Evolutionary conservation across 1,284 basidiomycete genomes (phyloP).

Genomic region (Singerocomus inundabilis): DNA sequence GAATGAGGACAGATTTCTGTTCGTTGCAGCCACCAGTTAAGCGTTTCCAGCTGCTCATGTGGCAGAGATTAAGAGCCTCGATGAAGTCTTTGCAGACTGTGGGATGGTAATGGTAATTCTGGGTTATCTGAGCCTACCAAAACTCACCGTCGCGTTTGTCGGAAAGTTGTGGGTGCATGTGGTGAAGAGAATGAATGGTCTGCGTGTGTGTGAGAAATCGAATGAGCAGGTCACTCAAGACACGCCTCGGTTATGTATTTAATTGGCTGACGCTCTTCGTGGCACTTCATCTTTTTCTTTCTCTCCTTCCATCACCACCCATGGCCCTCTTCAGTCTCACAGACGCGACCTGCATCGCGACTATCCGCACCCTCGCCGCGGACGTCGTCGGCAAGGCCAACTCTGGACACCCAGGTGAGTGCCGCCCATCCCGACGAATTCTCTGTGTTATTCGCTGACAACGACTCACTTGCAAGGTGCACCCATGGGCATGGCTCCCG

Average conservation of each 20-base stretch:
- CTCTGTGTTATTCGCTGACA: slow-evolving; percentile 6
- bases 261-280: slow-evolving; percentile 2
- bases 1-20: slow-evolving; percentile 67
- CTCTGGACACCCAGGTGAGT: slow-evolving; percentile 84
- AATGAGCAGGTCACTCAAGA: not conserved
- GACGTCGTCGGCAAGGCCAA: slow-evolving; percentile 81
- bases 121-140: not conserved
- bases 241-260: slow-evolving; percentile 9
- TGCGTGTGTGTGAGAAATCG: slow-evolving; percentile 13
- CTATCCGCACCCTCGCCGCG: slow-evolving; percentile 70
- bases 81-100: slow-evolving; percentile 73
- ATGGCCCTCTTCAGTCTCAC: slow-evolving; percentile 48
- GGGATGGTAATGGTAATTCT: slow-evolving; percentile 4
- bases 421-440: not conserved
- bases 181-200: not conserved
- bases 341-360: slow-evolving; percentile 63
- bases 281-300: not conserved
- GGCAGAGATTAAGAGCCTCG: slow-evolving; percentile 68
- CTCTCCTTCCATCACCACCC: slow-evolving; percentile 26
- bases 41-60: slow-evolving; percentile 57
- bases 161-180: slow-evolving; percentile 73
- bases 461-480: slow-evolving; percentile 52
- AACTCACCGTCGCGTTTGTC: slow-evolving; percentile 62
- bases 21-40: slow-evolving; percentile 72
- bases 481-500: slow-evolving; percentile 91